phyloP scores from a whole-genome alignment of 2,329 filamentous ascomycete genomes.

The Verticillium tricorpus region DNA sequence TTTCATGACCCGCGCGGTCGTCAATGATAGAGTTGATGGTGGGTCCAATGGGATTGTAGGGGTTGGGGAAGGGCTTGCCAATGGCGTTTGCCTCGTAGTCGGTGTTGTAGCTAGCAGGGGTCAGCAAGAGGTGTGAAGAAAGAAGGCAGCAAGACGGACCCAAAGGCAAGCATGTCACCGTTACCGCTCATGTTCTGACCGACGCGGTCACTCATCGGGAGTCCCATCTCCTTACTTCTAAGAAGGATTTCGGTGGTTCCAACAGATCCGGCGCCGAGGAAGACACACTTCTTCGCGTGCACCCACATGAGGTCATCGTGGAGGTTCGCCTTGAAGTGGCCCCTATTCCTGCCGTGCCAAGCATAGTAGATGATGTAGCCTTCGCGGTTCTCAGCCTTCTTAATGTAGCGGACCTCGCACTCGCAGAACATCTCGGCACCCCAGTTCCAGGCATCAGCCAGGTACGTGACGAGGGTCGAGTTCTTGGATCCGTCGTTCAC shows the following conservation, averaged over 20 bases:
- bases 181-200: constrained; percentile 62
- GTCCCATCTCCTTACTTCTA: constrained; percentile 52
- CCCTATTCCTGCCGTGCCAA: constrained; percentile 57
- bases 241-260: constrained; percentile 64
- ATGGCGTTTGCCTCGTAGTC: constrained; percentile 52
- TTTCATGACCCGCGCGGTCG: constrained; percentile 44
- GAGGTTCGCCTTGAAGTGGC: constrained; percentile 48
- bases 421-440: constrained; percentile 68
- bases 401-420: constrained; percentile 60
- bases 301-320: constrained; percentile 63
- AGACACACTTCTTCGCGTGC: constrained; percentile 59
- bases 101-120: constrained; percentile 48
- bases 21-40: constrained; percentile 62
- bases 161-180: constrained; percentile 62
- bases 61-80: constrained; percentile 43
- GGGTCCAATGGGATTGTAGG: constrained; percentile 52
- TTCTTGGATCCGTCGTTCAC: constrained; percentile 66
- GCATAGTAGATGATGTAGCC: constrained; percentile 63
- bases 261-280: constrained; percentile 60
- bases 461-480: constrained; percentile 61
- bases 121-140: constrained; percentile 11
- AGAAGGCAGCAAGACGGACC: constrained; percentile 28
- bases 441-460: constrained; percentile 68
- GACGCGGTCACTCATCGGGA: constrained; percentile 52
- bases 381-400: constrained; percentile 40